Conservation (phyloP, 2,329 filamentous ascomycete genomes). For the Hypomyces perniciosus region DNA sequence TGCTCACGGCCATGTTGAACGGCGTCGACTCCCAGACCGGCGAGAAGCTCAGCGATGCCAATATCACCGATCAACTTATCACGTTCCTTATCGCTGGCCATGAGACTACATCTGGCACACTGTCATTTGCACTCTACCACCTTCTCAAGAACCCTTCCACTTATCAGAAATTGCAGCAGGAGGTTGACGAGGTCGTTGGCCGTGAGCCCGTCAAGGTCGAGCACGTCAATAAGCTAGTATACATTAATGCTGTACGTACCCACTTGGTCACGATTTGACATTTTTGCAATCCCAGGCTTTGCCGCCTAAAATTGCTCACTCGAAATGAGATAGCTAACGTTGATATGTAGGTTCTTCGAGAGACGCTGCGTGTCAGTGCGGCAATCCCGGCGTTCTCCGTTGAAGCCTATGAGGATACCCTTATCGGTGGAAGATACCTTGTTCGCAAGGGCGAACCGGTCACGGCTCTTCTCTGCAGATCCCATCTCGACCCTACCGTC, state of each 20-base stretch:
- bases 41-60: conserved; percentile 54
- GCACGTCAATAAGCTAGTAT: conserved; percentile 58
- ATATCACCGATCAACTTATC: conserved; percentile 64
- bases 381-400: conserved; percentile 55
- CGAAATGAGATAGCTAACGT: background rate
- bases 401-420: conserved; percentile 44
- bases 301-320: too few species aligned
- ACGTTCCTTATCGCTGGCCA: conserved; percentile 68
- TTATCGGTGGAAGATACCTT: conserved; percentile 57
- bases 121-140: conserved; percentile 61
- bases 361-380: conserved; percentile 57
- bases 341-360: conserved; percentile 45
- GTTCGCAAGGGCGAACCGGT: conserved; percentile 48
- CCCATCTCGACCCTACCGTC: conserved; percentile 57
- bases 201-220: conserved; percentile 51
- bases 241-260: conserved; percentile 50
- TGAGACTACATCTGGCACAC: conserved; percentile 63
- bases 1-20: conserved; percentile 64
- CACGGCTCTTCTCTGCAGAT: conserved; percentile 41
- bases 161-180: conserved; percentile 56
- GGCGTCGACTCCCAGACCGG: conserved; percentile 63
- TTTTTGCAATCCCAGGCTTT: background rate
- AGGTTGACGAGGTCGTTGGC: conserved; percentile 62
- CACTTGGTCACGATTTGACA: background rate
- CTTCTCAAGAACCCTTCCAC: conserved; percentile 57